A percentile compares a stretch with the other conserved stretches of the same genome.
Evolutionary conservation across 2,329 filamentous ascomycete genomes (phyloP).

Genomic region (Pestalotiopsis sp.): DNA sequence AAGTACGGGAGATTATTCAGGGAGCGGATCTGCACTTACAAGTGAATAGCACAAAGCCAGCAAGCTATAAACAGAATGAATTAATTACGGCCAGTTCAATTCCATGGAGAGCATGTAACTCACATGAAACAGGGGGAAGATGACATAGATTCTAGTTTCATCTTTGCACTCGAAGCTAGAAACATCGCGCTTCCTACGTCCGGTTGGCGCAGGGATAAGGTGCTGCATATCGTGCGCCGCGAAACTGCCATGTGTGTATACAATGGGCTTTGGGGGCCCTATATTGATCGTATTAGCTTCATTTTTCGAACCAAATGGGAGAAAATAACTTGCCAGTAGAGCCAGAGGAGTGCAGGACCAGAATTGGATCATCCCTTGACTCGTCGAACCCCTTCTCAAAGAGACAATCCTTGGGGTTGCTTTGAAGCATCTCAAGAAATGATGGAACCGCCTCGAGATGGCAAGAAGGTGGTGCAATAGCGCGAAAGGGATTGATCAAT

Average conservation of each 20-base stretch:
- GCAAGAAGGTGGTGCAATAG: not conserved
- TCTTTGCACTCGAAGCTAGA: constrained; percentile 11
- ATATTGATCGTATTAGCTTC: not conserved
- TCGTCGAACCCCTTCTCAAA: constrained; percentile 23
- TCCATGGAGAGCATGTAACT: not conserved
- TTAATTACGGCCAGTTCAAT: not conserved
- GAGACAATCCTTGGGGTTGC: constrained; percentile 16
- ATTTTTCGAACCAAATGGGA: not conserved
- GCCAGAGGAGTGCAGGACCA: constrained; percentile 28
- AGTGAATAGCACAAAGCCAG: not conserved
- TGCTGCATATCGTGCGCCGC: constrained; percentile 5
- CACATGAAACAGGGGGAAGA: constrained; percentile 27
- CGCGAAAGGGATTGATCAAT: constrained; percentile 14
- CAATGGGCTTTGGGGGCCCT: constrained; percentile 16
- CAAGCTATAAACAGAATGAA: not conserved
- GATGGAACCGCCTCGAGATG: constrained; percentile 15
- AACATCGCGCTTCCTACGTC: not conserved
- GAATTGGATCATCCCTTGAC: constrained; percentile 20
- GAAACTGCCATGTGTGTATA: constrained; percentile 14
- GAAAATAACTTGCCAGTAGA: constrained; percentile 22
- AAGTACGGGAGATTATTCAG: not conserved
- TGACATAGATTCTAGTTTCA: constrained; percentile 20
- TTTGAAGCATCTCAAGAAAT: constrained; percentile 22
- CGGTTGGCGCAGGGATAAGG: constrained; percentile 13
- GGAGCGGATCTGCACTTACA: not conserved